Conservation (phyloP, 1,139 yeast species). For the Kodamaea derodonti region DNA sequence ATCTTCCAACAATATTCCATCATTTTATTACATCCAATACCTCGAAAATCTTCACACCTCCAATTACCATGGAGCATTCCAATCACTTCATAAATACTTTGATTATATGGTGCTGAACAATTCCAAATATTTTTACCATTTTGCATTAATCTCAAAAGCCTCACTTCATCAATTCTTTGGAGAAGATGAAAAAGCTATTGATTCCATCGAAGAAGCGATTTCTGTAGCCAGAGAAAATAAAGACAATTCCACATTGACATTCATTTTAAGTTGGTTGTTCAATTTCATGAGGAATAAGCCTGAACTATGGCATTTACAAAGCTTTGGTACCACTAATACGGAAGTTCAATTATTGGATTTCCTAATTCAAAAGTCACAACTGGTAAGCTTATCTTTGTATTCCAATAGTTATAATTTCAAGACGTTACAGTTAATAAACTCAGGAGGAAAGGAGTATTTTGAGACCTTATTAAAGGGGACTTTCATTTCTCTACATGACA, state of each 20-base stretch:
- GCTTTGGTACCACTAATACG: slow-evolving; percentile 41
- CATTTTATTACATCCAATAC: slow-evolving; percentile 62
- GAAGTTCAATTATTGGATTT: slow-evolving; percentile 55
- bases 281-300: slow-evolving; percentile 70
- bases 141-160: slow-evolving; percentile 77
- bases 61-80: slow-evolving; percentile 72
- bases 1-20: slow-evolving; percentile 46
- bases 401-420: slow-evolving; percentile 61
- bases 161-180: slow-evolving; percentile 74
- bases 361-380: slow-evolving; percentile 53
- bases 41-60: slow-evolving; percentile 57
- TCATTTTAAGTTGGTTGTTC: slow-evolving; percentile 76
- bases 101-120: slow-evolving; percentile 79
- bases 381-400: slow-evolving; percentile 50
- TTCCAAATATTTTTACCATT: slow-evolving; percentile 68
- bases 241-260: slow-evolving; percentile 69
- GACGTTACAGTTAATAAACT: slow-evolving; percentile 47
- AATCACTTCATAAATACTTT: slow-evolving; percentile 73
- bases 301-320: slow-evolving; percentile 41
- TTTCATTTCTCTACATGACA: slow-evolving; percentile 45
- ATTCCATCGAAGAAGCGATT: slow-evolving; percentile 84
- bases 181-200: slow-evolving; percentile 68
- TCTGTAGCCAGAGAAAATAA: slow-evolving; percentile 84
- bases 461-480: slow-evolving; percentile 55
- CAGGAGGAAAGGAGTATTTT: slow-evolving; percentile 26